Percentiles rank a stretch among this genome's conserved stretches.
phyloP scores from a whole-genome alignment of 768 basidiomycete species.

The Gyrodon lividus region DNA sequence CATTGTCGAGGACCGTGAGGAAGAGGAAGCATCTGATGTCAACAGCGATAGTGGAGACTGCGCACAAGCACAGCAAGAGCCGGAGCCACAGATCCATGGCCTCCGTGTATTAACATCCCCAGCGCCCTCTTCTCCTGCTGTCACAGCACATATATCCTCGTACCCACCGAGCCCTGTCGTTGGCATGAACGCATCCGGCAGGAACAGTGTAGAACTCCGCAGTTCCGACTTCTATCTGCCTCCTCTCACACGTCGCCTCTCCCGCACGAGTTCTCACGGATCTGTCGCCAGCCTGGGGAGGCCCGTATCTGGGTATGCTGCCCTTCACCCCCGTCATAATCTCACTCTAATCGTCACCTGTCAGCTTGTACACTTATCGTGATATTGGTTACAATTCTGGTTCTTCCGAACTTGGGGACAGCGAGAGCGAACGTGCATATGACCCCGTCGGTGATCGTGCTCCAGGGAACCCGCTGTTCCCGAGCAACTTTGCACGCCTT shows the following conservation, averaged over 20 bases:
- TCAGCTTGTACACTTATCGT: slow-evolving; percentile 16
- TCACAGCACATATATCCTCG: slow-evolving; percentile 27
- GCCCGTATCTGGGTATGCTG: slow-evolving; percentile 21
- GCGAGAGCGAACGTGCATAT: slow-evolving; percentile 36
- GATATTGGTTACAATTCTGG: slow-evolving; percentile 10
- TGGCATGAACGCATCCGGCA: slow-evolving; percentile 13
- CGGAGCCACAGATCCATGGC: slow-evolving; percentile 49
- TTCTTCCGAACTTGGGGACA: slow-evolving; percentile 26
- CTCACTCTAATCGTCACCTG: neutral
- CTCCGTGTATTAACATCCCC: slow-evolving; percentile 53
- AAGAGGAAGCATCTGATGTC: slow-evolving; percentile 42
- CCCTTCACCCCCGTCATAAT: neutral
- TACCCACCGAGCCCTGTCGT: slow-evolving; percentile 22
- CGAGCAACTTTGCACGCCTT: slow-evolving; percentile 73
- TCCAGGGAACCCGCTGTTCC: slow-evolving; percentile 79
- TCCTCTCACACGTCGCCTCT: slow-evolving; percentile 23
- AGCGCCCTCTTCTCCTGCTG: slow-evolving; percentile 26
- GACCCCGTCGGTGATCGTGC: slow-evolving; percentile 59
- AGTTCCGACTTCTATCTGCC: slow-evolving; percentile 22
- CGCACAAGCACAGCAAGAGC: slow-evolving; percentile 15
- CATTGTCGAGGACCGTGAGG: slow-evolving; percentile 49
- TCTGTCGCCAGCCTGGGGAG: slow-evolving; percentile 28
- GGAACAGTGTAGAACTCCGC: slow-evolving; percentile 25
- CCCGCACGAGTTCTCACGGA: slow-evolving; percentile 25
- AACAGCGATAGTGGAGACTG: slow-evolving; percentile 16